A percentile compares a stretch with the other conserved stretches of the same genome.
Conservation (phyloP, 306 rosid species). For the Quercus dentata region DNA sequence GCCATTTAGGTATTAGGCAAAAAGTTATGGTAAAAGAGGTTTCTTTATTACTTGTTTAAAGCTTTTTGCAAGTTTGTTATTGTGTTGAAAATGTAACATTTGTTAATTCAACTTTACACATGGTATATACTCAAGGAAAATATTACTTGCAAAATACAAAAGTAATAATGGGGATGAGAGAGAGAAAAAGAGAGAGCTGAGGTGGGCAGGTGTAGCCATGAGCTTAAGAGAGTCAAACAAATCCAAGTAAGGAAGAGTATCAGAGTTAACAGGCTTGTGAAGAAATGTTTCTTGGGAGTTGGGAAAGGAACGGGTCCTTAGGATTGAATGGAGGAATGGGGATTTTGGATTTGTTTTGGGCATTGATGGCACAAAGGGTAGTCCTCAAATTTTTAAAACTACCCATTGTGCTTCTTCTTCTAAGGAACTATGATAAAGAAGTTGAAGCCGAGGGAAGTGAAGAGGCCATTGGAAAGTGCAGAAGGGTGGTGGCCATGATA, state of each 20-base stretch:
- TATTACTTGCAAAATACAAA: too few relatives aligned
- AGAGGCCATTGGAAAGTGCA: constrained; percentile 54
- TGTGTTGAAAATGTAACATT: too few relatives aligned
- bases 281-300: constrained; percentile 45
- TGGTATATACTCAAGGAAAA: too few relatives aligned
- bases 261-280: constrained; percentile 51
- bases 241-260: constrained; percentile 73
- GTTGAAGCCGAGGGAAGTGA: constrained; percentile 40
- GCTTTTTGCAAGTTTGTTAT: too few relatives aligned
- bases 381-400: constrained; percentile 28
- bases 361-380: constrained; percentile 29
- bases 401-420: neutral
- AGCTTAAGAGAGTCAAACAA: constrained; percentile 65
- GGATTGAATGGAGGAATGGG: constrained; percentile 69
- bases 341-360: constrained; percentile 23
- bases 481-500: constrained; percentile 47
- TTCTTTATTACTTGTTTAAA: too few relatives aligned
- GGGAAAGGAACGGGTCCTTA: constrained; percentile 66
- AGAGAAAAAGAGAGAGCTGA: constrained; percentile 21
- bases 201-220: constrained; percentile 97
- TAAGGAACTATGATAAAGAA: constrained; percentile 22
- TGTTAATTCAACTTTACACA: too few relatives aligned
- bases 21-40: too few relatives aligned
- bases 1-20: too few relatives aligned
- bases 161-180: neutral